These are phyloP conservation scores for Voacanga thouarsii DNA, from an alignment of 257 asterid species.

Conservation along the genomic window DNA sequence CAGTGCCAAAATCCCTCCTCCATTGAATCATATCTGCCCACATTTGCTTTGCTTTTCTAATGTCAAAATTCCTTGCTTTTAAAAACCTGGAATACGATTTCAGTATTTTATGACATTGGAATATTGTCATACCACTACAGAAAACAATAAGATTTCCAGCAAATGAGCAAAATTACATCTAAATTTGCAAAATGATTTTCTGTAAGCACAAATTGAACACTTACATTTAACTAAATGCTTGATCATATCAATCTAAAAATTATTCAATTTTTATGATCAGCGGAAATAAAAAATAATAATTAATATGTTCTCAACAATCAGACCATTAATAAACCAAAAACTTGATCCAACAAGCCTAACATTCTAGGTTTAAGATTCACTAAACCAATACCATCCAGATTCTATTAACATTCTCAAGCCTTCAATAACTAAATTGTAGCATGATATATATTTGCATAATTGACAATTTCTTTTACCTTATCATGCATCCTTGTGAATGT, in stretches of 20 bases:
- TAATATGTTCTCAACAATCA: neutral
- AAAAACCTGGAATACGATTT: conserved; percentile 55
- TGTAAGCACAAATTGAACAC: neutral
- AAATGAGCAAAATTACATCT: neutral
- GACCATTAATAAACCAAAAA: neutral
- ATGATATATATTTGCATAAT: neutral
- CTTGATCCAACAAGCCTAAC: neutral
- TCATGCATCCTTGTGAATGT: neutral
- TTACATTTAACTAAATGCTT: neutral
- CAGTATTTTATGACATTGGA: neutral
- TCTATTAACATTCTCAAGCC: neutral
- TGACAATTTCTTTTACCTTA: neutral
- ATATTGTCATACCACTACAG: neutral
- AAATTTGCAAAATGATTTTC: neutral
- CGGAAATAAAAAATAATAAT: neutral
- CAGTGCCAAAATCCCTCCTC: conserved; percentile 94
- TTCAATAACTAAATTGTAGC: neutral
- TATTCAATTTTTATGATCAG: neutral
- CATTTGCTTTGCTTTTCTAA: conserved; percentile 83
- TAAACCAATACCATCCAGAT: neutral
- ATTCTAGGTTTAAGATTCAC: neutral
- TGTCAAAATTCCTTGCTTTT: conserved; percentile 89
- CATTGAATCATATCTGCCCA: conserved; percentile 99
- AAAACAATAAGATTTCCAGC: neutral
- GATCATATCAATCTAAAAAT: neutral